A percentile compares a stretch with the other conserved stretches of the same genome.
Evolutionary conservation across 1,284 basidiomycete genomes (phyloP).

Genomic region (Pterulicium gracile): DNA sequence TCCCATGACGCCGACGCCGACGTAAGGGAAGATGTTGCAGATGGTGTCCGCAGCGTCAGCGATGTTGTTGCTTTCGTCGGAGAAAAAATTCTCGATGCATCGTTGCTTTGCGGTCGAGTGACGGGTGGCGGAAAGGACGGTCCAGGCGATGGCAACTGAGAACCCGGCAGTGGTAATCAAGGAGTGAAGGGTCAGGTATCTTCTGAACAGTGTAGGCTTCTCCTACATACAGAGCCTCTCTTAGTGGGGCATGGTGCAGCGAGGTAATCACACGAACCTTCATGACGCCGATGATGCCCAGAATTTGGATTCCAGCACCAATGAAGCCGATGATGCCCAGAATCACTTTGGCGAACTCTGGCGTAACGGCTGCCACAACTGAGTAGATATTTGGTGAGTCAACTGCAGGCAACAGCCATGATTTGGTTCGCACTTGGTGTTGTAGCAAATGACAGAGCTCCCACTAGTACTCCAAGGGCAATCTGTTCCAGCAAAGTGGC

Average conservation of each 20-base stretch:
- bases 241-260: neutral
- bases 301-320: slow-evolving; percentile 57
- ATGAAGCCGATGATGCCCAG: slow-evolving; percentile 69
- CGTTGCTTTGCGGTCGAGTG: slow-evolving; percentile 60
- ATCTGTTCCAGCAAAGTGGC: slow-evolving; percentile 70
- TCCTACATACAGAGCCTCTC: slow-evolving; percentile 39
- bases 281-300: slow-evolving; percentile 78
- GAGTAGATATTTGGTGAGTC: slow-evolving; percentile 9
- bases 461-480: slow-evolving; percentile 56
- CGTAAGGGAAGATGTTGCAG: slow-evolving; percentile 85
- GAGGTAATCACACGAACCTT: slow-evolving; percentile 35
- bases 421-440: slow-evolving; percentile 51
- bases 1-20: slow-evolving; percentile 84
- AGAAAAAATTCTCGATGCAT: slow-evolving; percentile 59
- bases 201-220: slow-evolving; percentile 62
- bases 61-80: slow-evolving; percentile 21
- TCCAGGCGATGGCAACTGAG: slow-evolving; percentile 70
- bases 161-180: slow-evolving; percentile 52
- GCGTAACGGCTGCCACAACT: slow-evolving; percentile 82
- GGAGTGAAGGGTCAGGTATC: slow-evolving; percentile 65
- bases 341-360: slow-evolving; percentile 63
- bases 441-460: slow-evolving; percentile 69
- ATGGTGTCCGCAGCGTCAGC: slow-evolving; percentile 52
- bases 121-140: slow-evolving; percentile 63
- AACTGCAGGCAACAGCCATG: slow-evolving; percentile 7